These are phyloP conservation scores for Pichia sp. DNA, from an alignment of 1,139 yeast genomes.

Conservation along the genomic window DNA sequence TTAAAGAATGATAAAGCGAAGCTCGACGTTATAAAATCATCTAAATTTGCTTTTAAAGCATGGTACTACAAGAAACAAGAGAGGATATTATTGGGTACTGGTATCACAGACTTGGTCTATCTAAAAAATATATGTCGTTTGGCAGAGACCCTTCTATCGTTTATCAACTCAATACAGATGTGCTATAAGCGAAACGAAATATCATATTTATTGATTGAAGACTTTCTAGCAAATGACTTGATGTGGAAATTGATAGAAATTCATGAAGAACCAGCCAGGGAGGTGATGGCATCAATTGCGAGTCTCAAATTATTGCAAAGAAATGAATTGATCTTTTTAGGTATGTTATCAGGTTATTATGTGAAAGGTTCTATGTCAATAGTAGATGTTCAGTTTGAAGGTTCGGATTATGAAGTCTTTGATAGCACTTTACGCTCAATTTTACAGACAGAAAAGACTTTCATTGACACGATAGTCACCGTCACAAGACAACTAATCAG, in stretches of 20 bases:
- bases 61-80: slow-evolving; percentile 15
- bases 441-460: slow-evolving; percentile 21
- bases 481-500: slow-evolving; percentile 26
- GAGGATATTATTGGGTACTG: slow-evolving; percentile 10
- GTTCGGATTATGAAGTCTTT: slow-evolving; percentile 1
- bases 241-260: not conserved
- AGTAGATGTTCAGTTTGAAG: slow-evolving; percentile 27
- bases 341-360: slow-evolving; percentile 26
- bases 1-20: not conserved
- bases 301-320: slow-evolving; percentile 39
- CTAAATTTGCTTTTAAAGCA: slow-evolving; percentile 13
- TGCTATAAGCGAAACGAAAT: slow-evolving; percentile 20
- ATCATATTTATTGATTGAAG: slow-evolving; percentile 3
- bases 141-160: slow-evolving; percentile 14
- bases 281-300: slow-evolving; percentile 36
- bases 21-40: not conserved
- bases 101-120: slow-evolving; percentile 8
- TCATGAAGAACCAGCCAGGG: not conserved
- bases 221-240: slow-evolving; percentile 3
- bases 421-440: slow-evolving; percentile 5
- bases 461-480: slow-evolving; percentile 23
- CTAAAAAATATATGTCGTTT: slow-evolving; percentile 13
- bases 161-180: slow-evolving; percentile 18
- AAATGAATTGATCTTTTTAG: slow-evolving; percentile 34
- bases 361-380: slow-evolving; percentile 37